Percentiles rank a stretch among this genome's conserved stretches.
Evolutionary conservation across 108 stramenopile genomes (phyloP).

Genomic region (Conticribra guillardii): DNA sequence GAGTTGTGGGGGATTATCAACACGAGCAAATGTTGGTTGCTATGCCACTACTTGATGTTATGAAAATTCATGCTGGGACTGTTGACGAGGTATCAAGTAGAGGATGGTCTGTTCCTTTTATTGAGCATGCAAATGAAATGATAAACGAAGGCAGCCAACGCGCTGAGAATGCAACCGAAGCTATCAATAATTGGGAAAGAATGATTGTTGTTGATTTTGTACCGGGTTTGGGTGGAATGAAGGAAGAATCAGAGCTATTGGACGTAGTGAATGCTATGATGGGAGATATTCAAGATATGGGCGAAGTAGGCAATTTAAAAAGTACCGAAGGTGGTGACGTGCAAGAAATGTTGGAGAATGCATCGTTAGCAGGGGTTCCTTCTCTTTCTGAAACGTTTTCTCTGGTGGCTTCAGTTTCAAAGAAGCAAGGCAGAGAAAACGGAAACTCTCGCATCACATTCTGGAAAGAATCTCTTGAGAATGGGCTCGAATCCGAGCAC

Average conservation of each 20-base stretch:
- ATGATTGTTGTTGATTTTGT: constrained; percentile 40
- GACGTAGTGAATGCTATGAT: constrained; percentile 44
- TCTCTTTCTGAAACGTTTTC: constrained; percentile 46
- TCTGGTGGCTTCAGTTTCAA: constrained; percentile 21
- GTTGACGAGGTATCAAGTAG: constrained; percentile 44
- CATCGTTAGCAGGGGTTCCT: constrained; percentile 20
- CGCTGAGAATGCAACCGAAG: constrained; percentile 28
- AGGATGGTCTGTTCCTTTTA: constrained; percentile 45
- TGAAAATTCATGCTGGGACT: constrained; percentile 46
- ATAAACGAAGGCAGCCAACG: background rate
- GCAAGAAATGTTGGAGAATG: constrained; percentile 19
- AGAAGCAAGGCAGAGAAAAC: background rate
- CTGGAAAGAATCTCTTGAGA: constrained; percentile 36
- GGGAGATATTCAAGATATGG: constrained; percentile 54
- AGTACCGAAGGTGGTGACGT: constrained; percentile 2
- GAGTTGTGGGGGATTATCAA: constrained; percentile 2
- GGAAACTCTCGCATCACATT: constrained; percentile 29
- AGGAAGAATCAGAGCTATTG: constrained; percentile 35
- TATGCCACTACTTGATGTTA: constrained; percentile 38
- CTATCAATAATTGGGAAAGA: constrained; percentile 45
- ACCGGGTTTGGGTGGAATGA: constrained; percentile 49
- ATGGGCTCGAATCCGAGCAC: constrained; percentile 49
- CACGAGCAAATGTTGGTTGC: constrained; percentile 1
- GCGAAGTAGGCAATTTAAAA: constrained; percentile 40
- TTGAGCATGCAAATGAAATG: background rate